Percentiles rank a stretch among this genome's conserved stretches.
These are phyloP conservation scores for Linanthus parryae DNA, from an alignment of 148 eudicot species.

Conservation along the genomic window DNA sequence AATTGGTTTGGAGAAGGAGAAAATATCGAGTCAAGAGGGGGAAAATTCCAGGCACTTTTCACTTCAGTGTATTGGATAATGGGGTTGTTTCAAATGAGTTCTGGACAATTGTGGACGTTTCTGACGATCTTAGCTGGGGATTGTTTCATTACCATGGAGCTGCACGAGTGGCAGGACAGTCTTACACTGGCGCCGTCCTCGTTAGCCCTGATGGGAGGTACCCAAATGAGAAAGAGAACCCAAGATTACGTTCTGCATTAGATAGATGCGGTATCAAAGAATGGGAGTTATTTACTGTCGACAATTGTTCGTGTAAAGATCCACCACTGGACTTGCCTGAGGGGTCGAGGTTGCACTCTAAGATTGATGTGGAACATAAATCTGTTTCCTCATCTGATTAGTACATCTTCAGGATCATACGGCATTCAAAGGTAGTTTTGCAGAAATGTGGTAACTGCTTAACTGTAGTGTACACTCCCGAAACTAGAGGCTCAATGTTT, in stretches of 20 bases:
- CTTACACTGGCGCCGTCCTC: conserved; percentile 89
- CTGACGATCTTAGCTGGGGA: conserved; percentile 91
- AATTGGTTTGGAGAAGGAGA: conserved; percentile 80
- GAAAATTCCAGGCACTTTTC: conserved; percentile 57
- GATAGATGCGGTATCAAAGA: conserved; percentile 73
- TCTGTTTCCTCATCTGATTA: no score
- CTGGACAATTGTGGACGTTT: conserved; percentile 93
- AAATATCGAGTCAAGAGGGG: conserved; percentile 82
- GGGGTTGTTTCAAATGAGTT: conserved; percentile 94
- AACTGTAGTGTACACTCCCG: no score
- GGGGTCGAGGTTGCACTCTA: conserved; percentile 68
- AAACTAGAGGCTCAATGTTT: no score
- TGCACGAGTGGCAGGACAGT: conserved; percentile 94
- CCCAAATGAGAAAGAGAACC: conserved; percentile 38
- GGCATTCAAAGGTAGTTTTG: no score
- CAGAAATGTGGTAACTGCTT: no score
- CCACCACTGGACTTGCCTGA: conserved; percentile 79
- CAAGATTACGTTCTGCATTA: conserved; percentile 44
- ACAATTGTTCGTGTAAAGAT: conserved; percentile 70
- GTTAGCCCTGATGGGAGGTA: conserved; percentile 74
- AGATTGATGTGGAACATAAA: conserved; percentile 28
- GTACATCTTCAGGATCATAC: no score
- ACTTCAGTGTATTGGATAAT: conserved; percentile 89
- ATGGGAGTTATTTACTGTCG: conserved; percentile 84
- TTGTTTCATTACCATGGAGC: conserved; percentile 98